Conservation (phyloP, 345 rosid genomes). For the Eutrema yunnanense region DNA sequence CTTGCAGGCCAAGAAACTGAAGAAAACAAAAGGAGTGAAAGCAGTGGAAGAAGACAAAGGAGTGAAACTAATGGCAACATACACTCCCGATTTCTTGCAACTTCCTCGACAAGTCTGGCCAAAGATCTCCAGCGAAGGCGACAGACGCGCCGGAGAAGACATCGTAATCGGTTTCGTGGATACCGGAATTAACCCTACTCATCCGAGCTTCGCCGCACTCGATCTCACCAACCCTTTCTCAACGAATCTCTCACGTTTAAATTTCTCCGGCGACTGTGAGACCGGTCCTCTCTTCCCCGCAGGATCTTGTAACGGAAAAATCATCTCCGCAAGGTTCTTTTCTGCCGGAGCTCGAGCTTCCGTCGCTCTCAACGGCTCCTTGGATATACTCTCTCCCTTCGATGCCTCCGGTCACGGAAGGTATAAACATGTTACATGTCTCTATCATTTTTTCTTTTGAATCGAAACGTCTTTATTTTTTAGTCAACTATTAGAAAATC, state of each 20-base stretch:
- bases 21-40: constrained; percentile 42
- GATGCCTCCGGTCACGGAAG: constrained; percentile 89
- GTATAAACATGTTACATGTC: constrained; percentile 23
- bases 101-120: constrained; percentile 50
- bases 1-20: constrained; percentile 59
- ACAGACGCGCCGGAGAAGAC: constrained; percentile 53
- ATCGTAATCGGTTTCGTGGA: constrained; percentile 76
- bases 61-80: constrained; percentile 76
- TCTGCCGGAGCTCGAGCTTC: constrained; percentile 76
- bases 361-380: constrained; percentile 44
- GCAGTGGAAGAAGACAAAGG: constrained; percentile 78
- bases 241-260: constrained; percentile 35
- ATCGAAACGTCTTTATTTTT: not conserved
- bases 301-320: constrained; percentile 71
- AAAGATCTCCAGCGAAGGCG: constrained; percentile 42
- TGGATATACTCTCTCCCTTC: constrained; percentile 76
- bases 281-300: constrained; percentile 57
- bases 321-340: constrained; percentile 65
- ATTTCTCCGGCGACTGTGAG: constrained; percentile 67
- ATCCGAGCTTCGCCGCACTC: constrained; percentile 59
- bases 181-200: constrained; percentile 66
- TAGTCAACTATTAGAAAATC: not conserved
- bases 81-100: constrained; percentile 68
- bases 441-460: not conserved
- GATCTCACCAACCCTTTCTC: constrained; percentile 34